Percentiles rank a stretch among this genome's conserved stretches.
These are phyloP conservation scores for Butyriboletus appendiculatus DNA, from an alignment of 1,284 basidiomycete genomes.

Conservation along the genomic window DNA sequence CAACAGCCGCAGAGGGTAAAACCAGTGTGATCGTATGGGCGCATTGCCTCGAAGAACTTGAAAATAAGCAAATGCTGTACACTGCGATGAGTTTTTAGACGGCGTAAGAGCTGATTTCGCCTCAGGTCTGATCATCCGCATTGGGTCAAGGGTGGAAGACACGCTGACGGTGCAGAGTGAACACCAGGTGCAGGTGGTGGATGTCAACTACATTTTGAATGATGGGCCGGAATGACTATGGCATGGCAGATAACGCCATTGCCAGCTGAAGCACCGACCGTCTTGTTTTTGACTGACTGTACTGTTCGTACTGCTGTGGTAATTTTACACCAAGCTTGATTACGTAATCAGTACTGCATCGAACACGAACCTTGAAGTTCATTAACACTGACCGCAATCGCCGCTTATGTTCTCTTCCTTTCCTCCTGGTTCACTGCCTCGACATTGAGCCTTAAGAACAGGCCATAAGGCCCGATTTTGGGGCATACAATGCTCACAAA, in stretches of 20 bases:
- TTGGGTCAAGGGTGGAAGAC: conserved; percentile 22
- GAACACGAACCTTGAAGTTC: conserved; percentile 25
- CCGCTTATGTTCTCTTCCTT: conserved; percentile 25
- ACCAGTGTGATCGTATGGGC: neutral
- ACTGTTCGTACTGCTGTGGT: neutral
- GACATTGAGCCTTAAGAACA: conserved; percentile 30
- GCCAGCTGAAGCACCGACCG: neutral
- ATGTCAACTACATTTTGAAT: neutral
- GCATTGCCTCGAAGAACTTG: conserved; percentile 17
- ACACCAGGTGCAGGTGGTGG: neutral
- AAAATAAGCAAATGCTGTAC: conserved; percentile 11
- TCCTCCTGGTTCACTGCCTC: conserved; percentile 27
- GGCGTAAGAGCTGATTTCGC: conserved; percentile 1
- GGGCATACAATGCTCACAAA: conserved; percentile 26
- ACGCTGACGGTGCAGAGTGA: neutral
- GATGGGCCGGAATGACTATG: neutral
- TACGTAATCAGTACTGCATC: conserved; percentile 28
- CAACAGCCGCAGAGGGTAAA: neutral
- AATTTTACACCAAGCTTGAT: neutral
- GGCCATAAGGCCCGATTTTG: conserved; percentile 24
- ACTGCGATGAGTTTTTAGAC: neutral
- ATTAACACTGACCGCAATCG: conserved; percentile 19
- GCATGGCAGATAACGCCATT: neutral
- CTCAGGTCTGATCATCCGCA: neutral
- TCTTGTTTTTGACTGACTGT: neutral